A percentile compares a stretch with the other conserved stretches of the same genome.
phyloP scores from a whole-genome alignment of 1,284 basidiomycete genomes.

The Cystobasidiaceae sp. region DNA sequence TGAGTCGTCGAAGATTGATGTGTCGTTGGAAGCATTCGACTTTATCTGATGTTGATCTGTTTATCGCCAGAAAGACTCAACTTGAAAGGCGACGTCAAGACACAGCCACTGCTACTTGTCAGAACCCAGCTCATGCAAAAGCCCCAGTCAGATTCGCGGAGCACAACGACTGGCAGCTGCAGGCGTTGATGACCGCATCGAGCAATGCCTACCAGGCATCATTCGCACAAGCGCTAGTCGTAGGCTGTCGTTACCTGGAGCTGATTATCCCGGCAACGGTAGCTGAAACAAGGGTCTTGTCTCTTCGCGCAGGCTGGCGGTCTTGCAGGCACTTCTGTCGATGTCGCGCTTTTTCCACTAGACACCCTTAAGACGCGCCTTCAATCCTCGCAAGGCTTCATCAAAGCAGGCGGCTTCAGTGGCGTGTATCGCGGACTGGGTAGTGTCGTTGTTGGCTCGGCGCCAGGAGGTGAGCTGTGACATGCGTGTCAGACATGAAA shows the following conservation, averaged over 20 bases:
- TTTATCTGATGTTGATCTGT: no score
- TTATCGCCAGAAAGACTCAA: no score
- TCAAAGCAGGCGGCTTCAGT: slow-evolving; percentile 76
- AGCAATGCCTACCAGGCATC: slow-evolving; percentile 6
- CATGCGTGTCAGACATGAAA: no score
- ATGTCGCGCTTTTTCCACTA: slow-evolving; percentile 92
- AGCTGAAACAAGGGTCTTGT: neutral
- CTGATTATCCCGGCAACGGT: neutral
- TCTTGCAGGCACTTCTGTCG: slow-evolving; percentile 79
- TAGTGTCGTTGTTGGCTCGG: slow-evolving; percentile 90
- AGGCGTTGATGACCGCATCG: neutral
- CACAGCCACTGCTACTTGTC: no score
- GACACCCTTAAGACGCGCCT: slow-evolving; percentile 95
- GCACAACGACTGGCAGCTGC: no score
- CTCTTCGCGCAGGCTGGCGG: slow-evolving; percentile 65
- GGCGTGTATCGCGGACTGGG: slow-evolving; percentile 93
- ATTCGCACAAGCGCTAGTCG: slow-evolving; percentile 20
- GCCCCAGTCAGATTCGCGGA: no score
- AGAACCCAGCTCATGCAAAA: no score
- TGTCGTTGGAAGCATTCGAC: no score
- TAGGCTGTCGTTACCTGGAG: neutral
- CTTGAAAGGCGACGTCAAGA: no score
- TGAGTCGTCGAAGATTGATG: no score
- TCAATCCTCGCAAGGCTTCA: slow-evolving; percentile 82
- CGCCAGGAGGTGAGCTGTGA: slow-evolving; percentile 86